phyloP scores from a whole-genome alignment of 352 stramenopile species.

The Peronospora farinosa region DNA sequence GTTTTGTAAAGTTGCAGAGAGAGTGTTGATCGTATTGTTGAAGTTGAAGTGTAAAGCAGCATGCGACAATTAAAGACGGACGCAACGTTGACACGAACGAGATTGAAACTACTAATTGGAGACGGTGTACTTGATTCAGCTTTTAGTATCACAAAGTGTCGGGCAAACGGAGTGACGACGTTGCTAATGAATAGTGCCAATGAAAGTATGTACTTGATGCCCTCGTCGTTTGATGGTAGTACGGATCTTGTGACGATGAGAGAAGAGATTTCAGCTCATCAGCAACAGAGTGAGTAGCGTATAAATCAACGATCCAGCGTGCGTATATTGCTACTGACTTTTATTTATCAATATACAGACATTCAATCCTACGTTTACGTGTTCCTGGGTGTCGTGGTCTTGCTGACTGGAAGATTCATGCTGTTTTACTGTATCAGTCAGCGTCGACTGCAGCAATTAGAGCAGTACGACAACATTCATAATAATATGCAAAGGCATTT shows the following conservation, averaged over 20 bases:
- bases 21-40: slow-evolving; percentile 15
- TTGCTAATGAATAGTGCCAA: not conserved
- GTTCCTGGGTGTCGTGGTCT: slow-evolving; percentile 57
- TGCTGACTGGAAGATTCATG: slow-evolving; percentile 34
- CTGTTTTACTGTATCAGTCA: slow-evolving; percentile 66
- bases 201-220: not conserved
- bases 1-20: not conserved
- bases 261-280: slow-evolving; percentile 4
- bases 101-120: slow-evolving; percentile 10
- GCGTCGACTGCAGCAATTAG: slow-evolving; percentile 45
- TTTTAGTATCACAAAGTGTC: slow-evolving; percentile 1
- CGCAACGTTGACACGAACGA: slow-evolving; percentile 4
- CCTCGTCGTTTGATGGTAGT: slow-evolving; percentile 4
- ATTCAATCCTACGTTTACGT: slow-evolving; percentile 70
- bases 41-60: slow-evolving; percentile 9
- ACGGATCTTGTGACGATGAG: slow-evolving; percentile 4
- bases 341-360: slow-evolving; percentile 9
- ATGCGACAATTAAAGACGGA: slow-evolving; percentile 11
- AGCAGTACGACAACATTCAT: slow-evolving; percentile 65
- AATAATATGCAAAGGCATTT: slow-evolving; percentile 87
- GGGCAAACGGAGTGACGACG: not conserved
- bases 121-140: slow-evolving; percentile 3
- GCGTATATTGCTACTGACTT: not conserved
- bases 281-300: slow-evolving; percentile 18
- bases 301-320: not conserved